Evolutionary conservation across 768 basidiomycete genomes (phyloP), one percentile per base, ranked within the genome.

Genomic region (Termitomyces sp.): DNA sequence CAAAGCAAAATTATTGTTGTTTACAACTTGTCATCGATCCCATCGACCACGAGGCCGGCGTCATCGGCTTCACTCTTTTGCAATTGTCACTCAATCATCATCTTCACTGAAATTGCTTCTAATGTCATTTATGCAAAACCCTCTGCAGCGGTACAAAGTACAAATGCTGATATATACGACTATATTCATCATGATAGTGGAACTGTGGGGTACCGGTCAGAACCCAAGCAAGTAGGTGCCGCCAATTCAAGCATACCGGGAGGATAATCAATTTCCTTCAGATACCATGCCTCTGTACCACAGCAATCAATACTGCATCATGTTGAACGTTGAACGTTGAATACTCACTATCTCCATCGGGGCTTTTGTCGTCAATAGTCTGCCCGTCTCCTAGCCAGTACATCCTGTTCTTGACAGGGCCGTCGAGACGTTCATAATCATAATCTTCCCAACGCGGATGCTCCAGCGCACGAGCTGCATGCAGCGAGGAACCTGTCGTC

Each of bases 391-490:
- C 85, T 7, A 86, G 72, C 81, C 82, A 88, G 57, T 79, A 72
- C 61, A 86, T 74, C 10, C 79, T 67, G 61, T 85, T 85, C 52
- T 68, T 70, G 41, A 69, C 65, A 5, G 46, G 35, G 6, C 63
- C 71, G 56, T 80, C 78, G 3, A 79, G 62, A 5, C 56, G 68
- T 63, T 85, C 78, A 57, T 82, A 85, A 44, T 75, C 73, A 59
- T 73, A 87, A 62, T 87, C 86, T 58, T 87, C 86, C 84, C 84
- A 87, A 5, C 85, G 78, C 5, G 84, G 85, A 64, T 82, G 67
- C 38, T 71, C 69, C 5, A 87, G 66, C 1, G 79, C 75, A 28
- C 72, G 74, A 5, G 73, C 68, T 0, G 79, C 82, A 55, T 85
- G 84, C 16, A 83, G 62, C 47, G 75, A 73, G 0, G 83, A 84